These are phyloP conservation scores for Lentinula sp. DNA, from an alignment of 768 basidiomycete genomes.

Conservation along the genomic window DNA sequence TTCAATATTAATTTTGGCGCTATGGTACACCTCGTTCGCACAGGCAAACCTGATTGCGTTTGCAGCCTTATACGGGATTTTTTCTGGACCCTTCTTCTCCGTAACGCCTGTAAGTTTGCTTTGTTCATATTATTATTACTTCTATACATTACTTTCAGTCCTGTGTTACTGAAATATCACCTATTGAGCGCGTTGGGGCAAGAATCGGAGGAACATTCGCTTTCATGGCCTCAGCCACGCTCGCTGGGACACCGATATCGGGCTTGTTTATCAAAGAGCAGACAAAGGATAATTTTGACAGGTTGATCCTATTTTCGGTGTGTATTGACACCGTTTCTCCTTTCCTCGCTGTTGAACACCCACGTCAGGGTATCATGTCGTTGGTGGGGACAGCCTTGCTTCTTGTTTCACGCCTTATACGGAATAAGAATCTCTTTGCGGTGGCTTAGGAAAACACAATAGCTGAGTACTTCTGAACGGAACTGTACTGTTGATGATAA, in stretches of 20 bases:
- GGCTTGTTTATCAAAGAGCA: conserved; percentile 15
- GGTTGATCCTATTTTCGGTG: conserved; percentile 20
- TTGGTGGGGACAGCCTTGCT: neutral
- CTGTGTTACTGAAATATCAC: conserved; percentile 16
- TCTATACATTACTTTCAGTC: conserved; percentile 4
- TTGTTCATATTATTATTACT: too few species aligned
- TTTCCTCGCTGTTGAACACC: neutral
- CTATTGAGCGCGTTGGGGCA: conserved; percentile 19
- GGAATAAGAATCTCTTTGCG: neutral
- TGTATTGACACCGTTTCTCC: neutral
- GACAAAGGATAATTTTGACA: conserved; percentile 14
- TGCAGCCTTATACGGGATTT: conserved; percentile 17
- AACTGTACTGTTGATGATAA: too few species aligned
- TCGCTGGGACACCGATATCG: conserved; percentile 19
- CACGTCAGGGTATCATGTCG: neutral
- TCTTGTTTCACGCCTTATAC: neutral
- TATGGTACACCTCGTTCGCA: conserved; percentile 17
- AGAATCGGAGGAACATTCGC: conserved; percentile 18
- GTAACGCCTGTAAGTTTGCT: conserved; percentile 10
- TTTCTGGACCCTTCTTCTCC: conserved; percentile 20
- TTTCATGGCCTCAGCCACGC: conserved; percentile 17
- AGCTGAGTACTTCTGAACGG: too few species aligned
- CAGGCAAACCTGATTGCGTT: conserved; percentile 18
- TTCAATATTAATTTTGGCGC: conserved; percentile 16
- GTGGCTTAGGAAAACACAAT: neutral